These are phyloP conservation scores for Rhizophlyctis rosea DNA, from an alignment of 192 early-diverging fungal species.

Conservation along the genomic window DNA sequence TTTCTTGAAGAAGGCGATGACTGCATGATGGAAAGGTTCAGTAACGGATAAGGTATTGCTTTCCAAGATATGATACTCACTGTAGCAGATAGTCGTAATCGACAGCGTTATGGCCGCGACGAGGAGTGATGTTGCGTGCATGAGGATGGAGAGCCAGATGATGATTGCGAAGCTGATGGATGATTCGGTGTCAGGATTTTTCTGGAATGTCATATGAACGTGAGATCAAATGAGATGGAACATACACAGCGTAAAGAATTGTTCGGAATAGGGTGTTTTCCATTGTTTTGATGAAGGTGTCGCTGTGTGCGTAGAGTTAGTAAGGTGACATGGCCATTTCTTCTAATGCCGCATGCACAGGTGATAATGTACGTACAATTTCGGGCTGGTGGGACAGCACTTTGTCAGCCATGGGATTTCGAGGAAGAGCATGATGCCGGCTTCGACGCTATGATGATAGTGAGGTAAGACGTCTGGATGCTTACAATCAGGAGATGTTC, in stretches of 20 bases:
- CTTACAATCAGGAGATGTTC: not conserved
- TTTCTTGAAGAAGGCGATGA: conserved; percentile 25
- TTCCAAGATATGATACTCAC: conserved; percentile 1
- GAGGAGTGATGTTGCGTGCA: conserved; percentile 24
- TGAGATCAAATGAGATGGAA: no score
- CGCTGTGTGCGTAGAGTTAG: conserved; percentile 5
- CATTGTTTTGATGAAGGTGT: conserved; percentile 20
- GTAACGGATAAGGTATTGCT: not conserved
- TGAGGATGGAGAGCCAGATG: conserved; percentile 43
- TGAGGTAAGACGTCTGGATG: not conserved
- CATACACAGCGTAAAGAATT: conserved; percentile 36
- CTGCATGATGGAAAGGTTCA: conserved; percentile 7
- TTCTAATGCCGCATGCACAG: not conserved
- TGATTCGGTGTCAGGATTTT: no score
- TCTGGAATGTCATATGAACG: no score
- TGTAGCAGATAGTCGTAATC: conserved; percentile 30
- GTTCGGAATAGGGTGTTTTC: conserved; percentile 38
- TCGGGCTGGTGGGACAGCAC: conserved; percentile 29
- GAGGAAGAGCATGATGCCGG: conserved; percentile 38
- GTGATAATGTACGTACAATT: conserved; percentile 16
- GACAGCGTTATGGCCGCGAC: conserved; percentile 33
- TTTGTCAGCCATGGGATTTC: conserved; percentile 37
- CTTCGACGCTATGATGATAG: conserved; percentile 16
- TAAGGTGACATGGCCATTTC: not conserved
- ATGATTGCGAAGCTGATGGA: conserved; percentile 29